Percentiles rank a stretch among this genome's conserved stretches.
phyloP scores from a whole-genome alignment of 768 basidiomycete species.

The Crepidotus variabilis region DNA sequence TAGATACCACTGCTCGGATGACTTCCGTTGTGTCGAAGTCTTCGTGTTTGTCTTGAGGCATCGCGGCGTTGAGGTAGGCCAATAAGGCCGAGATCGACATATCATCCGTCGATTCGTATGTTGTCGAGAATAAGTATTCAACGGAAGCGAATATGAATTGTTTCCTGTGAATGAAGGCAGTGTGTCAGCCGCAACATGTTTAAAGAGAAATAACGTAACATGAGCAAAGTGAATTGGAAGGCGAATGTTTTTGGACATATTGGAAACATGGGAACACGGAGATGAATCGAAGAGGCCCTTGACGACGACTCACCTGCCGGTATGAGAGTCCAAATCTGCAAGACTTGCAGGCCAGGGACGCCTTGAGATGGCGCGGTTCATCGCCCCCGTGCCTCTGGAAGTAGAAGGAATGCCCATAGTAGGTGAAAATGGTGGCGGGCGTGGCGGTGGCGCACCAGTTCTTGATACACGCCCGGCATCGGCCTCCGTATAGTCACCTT shows the following conservation, averaged over 20 bases:
- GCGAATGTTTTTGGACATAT: background rate
- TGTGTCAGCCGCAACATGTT: constrained; percentile 1
- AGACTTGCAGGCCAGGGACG: constrained; percentile 35
- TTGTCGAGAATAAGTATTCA: constrained; percentile 60
- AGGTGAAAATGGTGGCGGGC: constrained; percentile 1
- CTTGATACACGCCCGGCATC: constrained; percentile 1
- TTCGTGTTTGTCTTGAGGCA: constrained; percentile 77
- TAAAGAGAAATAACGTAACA: background rate
- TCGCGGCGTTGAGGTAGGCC: constrained; percentile 70
- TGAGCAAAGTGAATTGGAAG: constrained; percentile 3
- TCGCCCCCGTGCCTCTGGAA: background rate
- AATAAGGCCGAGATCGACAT: constrained; percentile 67
- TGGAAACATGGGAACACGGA: background rate
- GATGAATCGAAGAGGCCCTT: constrained; percentile 5
- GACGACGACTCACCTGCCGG: constrained; percentile 50
- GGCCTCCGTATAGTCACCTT: constrained; percentile 23
- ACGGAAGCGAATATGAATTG: constrained; percentile 61
- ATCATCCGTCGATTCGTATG: constrained; percentile 64
- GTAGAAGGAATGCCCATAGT: constrained; percentile 1
- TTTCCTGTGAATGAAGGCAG: constrained; percentile 32
- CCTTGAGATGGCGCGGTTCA: constrained; percentile 13
- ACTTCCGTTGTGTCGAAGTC: constrained; percentile 80
- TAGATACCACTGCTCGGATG: constrained; percentile 39
- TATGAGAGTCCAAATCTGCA: constrained; percentile 57
- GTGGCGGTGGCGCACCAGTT: background rate